Base-by-base conservation (phyloP, 768 basidiomycete species). In the Mycena capillaripes region DNA sequence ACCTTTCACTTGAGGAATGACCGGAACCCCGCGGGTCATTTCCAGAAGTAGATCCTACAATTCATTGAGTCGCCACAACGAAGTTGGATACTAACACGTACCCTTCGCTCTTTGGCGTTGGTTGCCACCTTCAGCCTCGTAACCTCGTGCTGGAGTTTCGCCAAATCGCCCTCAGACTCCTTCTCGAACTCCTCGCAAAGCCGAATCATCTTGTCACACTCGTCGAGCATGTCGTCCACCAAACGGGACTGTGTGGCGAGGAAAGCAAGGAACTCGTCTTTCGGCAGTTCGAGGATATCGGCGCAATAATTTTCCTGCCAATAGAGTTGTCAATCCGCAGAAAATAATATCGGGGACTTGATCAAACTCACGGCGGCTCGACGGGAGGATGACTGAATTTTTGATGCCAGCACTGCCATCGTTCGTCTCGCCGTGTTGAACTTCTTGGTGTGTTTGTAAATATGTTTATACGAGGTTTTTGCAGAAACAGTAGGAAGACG, bases 381-480 rank as follows among this genome's bases (percentile, higher is more conserved):
- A 5, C 65, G 64, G 0, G 64, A 53, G 5, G 42, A 50, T 6
- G 40, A 29, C 29, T 48, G 56, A 23, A 74, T 30, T 30, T 50
- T 70, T 4, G 32, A n/a, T 0, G 69, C 58, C 16, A 74, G 9
- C 6, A 3, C 30, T 1, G 53, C 8, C 60, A 74, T 70, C 63
- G 58, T 56, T 34, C 23, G 58, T 2, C 73, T 64, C 56, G 68
- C 48, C 61, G 36, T 29, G 30, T 70, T 53, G 48, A 74, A 70
- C 58, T 56, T 46, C 29, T 52, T 65, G 14, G 69, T 64, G 64
- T 70, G 69, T 36, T 32, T 62, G 65, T 66, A 74, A 25, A 74
- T 74, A 46, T 68, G 55, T 48, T 66, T 70, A 59, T 74, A 74
- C 27, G 73, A 74, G 16, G 73, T 70, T 38, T 68, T 74, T 21